phyloP scores from a whole-genome alignment of 2,329 filamentous ascomycete genomes.

The Diaporthe citriasiana region DNA sequence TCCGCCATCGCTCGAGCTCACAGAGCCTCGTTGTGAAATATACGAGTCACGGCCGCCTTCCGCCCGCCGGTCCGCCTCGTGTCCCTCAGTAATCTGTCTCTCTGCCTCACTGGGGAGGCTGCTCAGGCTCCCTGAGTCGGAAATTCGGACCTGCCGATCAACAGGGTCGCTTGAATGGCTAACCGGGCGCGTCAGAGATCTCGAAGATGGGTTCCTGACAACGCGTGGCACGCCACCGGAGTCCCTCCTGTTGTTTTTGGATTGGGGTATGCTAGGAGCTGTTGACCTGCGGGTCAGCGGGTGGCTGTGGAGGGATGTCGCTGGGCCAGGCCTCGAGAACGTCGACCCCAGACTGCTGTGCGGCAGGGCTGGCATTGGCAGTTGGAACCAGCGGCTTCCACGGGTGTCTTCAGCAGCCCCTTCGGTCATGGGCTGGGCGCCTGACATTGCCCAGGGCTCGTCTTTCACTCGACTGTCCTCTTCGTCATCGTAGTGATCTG shows the following conservation, averaged over 20 bases:
- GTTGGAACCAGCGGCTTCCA: conserved; percentile 6
- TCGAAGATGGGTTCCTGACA: background rate
- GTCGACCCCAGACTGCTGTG: conserved; percentile 15
- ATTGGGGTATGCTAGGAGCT: background rate
- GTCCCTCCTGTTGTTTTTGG: background rate
- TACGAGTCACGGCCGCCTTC: background rate
- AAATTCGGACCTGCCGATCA: background rate
- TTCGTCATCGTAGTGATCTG: background rate
- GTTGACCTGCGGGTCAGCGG: conserved; percentile 11
- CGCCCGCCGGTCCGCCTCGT: background rate
- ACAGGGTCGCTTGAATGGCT: background rate
- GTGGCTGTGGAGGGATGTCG: conserved; percentile 14
- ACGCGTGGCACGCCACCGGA: conserved; percentile 5
- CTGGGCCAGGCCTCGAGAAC: conserved; percentile 9
- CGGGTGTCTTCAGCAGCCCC: background rate
- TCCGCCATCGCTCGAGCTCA: background rate
- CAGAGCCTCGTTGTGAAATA: background rate
- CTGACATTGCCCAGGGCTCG: conserved; percentile 15
- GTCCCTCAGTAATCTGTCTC: background rate
- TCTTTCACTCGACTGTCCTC: background rate
- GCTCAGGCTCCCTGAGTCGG: background rate
- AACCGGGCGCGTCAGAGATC: background rate
- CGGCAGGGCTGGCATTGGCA: conserved; percentile 7
- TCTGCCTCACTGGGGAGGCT: conserved; percentile 13
- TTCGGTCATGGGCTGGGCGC: conserved; percentile 4